Evolutionary conservation across 2,329 filamentous ascomycete species (phyloP).

Genomic region (Paecilomyces formosus): DNA sequence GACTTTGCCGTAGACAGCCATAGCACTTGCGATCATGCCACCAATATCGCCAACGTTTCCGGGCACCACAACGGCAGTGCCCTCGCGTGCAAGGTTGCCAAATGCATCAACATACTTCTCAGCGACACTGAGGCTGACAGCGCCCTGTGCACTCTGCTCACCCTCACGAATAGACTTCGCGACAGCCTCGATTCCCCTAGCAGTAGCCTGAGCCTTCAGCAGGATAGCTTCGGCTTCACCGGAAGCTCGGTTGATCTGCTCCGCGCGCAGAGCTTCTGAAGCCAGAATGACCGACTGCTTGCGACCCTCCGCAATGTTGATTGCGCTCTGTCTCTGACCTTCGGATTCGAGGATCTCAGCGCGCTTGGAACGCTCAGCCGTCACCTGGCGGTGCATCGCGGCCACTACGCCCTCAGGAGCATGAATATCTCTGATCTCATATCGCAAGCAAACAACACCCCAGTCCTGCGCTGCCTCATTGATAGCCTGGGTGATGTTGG

Average conservation of each 20-base stretch:
- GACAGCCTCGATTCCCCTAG: slow-evolving; percentile 79
- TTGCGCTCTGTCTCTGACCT: slow-evolving; percentile 91
- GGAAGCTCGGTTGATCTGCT: slow-evolving; percentile 85
- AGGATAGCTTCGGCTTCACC: slow-evolving; percentile 93
- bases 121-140: slow-evolving; percentile 79
- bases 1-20: slow-evolving; percentile 93
- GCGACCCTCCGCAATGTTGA: slow-evolving; percentile 96
- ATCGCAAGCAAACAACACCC: slow-evolving; percentile 92
- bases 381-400: slow-evolving; percentile 97
- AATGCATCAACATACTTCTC: slow-evolving; percentile 99
- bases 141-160: slow-evolving; percentile 67
- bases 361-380: slow-evolving; percentile 92
- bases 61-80: slow-evolving; percentile 89
- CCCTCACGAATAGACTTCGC: slow-evolving; percentile 67
- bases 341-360: slow-evolving; percentile 97
- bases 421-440: slow-evolving; percentile 98
- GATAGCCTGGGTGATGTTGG: slow-evolving; percentile 97
- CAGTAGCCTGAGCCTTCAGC: slow-evolving; percentile 78
- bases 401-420: slow-evolving; percentile 88
- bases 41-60: slow-evolving; percentile 96
- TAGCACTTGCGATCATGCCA: slow-evolving; percentile 91
- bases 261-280: slow-evolving; percentile 79
- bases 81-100: slow-evolving; percentile 83
- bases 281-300: slow-evolving; percentile 97
- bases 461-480: slow-evolving; percentile 96